Percentiles rank a stretch among this genome's conserved stretches.
These are phyloP conservation scores for Podochytrium sp. DNA, from an alignment of 192 early-diverging fungal genomes.

Conservation along the genomic window DNA sequence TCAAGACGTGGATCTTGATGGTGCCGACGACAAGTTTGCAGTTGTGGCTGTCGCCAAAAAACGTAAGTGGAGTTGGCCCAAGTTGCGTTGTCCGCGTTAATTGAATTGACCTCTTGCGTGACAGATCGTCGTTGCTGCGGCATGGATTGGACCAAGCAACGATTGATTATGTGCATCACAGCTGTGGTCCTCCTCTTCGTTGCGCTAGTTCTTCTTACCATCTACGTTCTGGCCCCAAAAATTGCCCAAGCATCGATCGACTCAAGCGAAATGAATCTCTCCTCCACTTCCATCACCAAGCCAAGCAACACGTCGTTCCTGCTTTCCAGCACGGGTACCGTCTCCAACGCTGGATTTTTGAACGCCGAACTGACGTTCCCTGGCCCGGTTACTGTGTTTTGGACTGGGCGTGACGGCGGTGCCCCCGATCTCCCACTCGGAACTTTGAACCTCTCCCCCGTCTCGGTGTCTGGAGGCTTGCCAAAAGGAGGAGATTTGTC, in stretches of 20 bases:
- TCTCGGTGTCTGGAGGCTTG: slow-evolving; percentile 32
- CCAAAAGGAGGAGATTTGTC: slow-evolving; percentile 27
- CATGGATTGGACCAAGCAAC: background rate
- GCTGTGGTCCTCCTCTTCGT: slow-evolving; percentile 11
- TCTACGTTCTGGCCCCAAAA: slow-evolving; percentile 19
- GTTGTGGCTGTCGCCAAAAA: too few species aligned
- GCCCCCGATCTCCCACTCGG: slow-evolving; percentile 29
- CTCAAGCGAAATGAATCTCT: slow-evolving; percentile 33
- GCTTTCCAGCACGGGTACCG: slow-evolving; percentile 21
- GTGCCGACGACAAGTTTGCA: too few species aligned
- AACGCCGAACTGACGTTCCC: slow-evolving; percentile 34
- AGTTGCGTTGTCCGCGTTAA: too few species aligned
- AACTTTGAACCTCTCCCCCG: slow-evolving; percentile 21
- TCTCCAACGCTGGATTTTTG: slow-evolving; percentile 36
- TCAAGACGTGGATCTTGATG: too few species aligned
- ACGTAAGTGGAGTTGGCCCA: too few species aligned
- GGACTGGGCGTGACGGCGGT: slow-evolving; percentile 27
- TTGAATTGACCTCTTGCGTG: too few species aligned
- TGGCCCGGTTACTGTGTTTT: slow-evolving; percentile 30
- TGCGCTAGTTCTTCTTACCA: background rate
- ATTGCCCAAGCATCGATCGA: slow-evolving; percentile 38
- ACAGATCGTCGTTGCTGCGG: background rate
- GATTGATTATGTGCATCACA: background rate
- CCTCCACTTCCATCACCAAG: slow-evolving; percentile 23
- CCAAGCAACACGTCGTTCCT: slow-evolving; percentile 29